Evolutionary conservation across 225 moss, liverwort and hornwort species (phyloP), one percentile per base, ranked within the genome.

Genomic region (Pseudoscleropodium purum): DNA sequence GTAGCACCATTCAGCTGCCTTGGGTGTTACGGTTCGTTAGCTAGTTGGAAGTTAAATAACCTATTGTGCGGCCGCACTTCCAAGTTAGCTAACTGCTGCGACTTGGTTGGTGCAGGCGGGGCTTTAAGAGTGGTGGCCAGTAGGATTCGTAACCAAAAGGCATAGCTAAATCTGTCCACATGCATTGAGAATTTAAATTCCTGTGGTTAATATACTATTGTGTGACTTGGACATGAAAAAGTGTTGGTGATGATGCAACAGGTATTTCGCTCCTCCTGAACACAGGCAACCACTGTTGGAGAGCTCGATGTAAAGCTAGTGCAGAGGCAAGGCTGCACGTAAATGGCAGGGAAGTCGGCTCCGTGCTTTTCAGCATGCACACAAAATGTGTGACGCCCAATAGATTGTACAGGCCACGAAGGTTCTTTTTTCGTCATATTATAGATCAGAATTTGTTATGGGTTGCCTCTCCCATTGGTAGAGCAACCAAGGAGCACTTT

Each of bases 221-320:
- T 52, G 64, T 61, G 64, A 91, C 79, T 84, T 90, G 86, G 85
- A 66, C 77, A 85, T 90, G 78, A 85, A 83, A 87, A 74, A 73
- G 59, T 70, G 81, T 89, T 91, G 94, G 87, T 91, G 93, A 66
- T 93, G 91, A 39, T 91, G 91, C 64, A 83, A 87, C 93, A 94
- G 94, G 93, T 94, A 93, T 74, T 86, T 86, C 29, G 86, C 86
- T 63, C 88, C 90, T 51, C 81, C 93, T 88, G 91, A 91, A 25
- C 89, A 88, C 56, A 92, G 86, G 82, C 93, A 93, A 91, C 94
- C 93, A 51, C 81, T 94, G 64, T 84, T 92, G 93, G 94, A 94
- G 87, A 90, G 79, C 84, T 90, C 88, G 87, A 93, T 94, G 67
- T 94, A 79, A 91, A 86, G 75, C 70, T 56, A 86, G 82, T 83